Conservation (phyloP, 2,329 filamentous ascomycete genomes). For the Alternaria consortialis region DNA sequence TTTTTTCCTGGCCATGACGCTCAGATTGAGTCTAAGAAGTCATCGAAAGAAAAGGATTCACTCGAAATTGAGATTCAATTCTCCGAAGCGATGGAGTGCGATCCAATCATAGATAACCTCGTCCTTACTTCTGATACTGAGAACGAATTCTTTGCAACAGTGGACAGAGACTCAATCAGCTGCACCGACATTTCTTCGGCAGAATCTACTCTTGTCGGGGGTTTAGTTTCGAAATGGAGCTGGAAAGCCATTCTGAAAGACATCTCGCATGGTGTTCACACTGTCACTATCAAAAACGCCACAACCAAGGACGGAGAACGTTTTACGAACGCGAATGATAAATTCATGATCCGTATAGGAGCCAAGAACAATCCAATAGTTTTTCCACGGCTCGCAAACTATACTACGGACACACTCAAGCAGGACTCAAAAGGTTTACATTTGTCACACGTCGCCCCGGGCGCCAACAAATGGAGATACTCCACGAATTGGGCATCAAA, state of each 20-base stretch:
- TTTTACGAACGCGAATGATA: constrained; percentile 64
- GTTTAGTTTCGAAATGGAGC: constrained; percentile 33
- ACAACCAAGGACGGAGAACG: constrained; percentile 54
- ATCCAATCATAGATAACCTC: not conserved
- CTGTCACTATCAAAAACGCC: constrained; percentile 65
- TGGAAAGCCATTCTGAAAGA: constrained; percentile 63
- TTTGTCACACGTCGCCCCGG: not conserved
- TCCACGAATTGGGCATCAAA: not conserved
- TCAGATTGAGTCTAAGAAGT: constrained; percentile 60
- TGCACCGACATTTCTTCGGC: not conserved
- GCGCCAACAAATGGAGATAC: not conserved
- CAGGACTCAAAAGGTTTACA: not conserved
- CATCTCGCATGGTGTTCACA: constrained; percentile 69
- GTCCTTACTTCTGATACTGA: not conserved
- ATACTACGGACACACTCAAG: not conserved
- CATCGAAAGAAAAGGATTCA: constrained; percentile 45
- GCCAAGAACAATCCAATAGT: constrained; percentile 60
- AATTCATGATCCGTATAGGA: constrained; percentile 69
- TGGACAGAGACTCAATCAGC: not conserved
- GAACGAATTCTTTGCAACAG: not conserved
- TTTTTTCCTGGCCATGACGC: constrained; percentile 70
- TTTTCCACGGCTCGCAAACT: not conserved
- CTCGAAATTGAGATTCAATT: not conserved
- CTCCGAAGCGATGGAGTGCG: not conserved
- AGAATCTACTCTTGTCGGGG: not conserved